Base-by-base conservation (phyloP, 2,329 filamentous ascomycete genomes). In the Penicillium sp. region DNA sequence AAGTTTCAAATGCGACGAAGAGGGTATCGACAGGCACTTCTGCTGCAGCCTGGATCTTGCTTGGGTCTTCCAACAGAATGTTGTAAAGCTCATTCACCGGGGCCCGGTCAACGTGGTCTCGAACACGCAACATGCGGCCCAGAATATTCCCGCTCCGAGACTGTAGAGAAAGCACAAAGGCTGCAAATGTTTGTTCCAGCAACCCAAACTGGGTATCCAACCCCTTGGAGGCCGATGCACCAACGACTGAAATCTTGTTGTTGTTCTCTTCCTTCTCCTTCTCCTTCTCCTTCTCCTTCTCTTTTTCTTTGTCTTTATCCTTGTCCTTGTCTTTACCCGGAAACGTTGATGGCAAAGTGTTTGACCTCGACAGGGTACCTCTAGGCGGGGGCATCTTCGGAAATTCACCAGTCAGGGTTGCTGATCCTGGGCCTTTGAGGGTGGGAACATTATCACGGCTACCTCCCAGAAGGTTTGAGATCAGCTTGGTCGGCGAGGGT, bases 1-100 rank as follows among this genome's bases (percentile, higher is more conserved):
- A 97, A 58, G 95, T 97, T 71, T 97, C 92, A 70, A 97, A 97
- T 0, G 92, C 89, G 24, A 90, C 89, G 68, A 97, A 96, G 5
- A 97, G 82, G 18, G 93, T 86, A 67, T 97, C 92, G 8, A 93
- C 86, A 3, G 87, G 83, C 8, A 90, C 82, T 55, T 96, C 91
- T 0, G 86, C 83, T 2, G 90, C 86, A 9, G 86, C 79, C 49
- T 95, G 89, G 59, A 90, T 82, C 66, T 91, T 91, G 49, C 85
- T 88, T 0, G 92, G 90, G 60, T 89, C 89, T 70, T 96, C 92
- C 16, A 96, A 86, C 13, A 97, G 81, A 32, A 86, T 84, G 68
- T 96, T 96, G 75, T 96, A 97, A 1, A 97, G 79, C 63, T 96
- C 91, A 66, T 96, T 96, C 62, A 96, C 89, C 1, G 84, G 79